Conservation (phyloP, 495 filamentous ascomycete species). For the Talaromyces liani region DNA sequence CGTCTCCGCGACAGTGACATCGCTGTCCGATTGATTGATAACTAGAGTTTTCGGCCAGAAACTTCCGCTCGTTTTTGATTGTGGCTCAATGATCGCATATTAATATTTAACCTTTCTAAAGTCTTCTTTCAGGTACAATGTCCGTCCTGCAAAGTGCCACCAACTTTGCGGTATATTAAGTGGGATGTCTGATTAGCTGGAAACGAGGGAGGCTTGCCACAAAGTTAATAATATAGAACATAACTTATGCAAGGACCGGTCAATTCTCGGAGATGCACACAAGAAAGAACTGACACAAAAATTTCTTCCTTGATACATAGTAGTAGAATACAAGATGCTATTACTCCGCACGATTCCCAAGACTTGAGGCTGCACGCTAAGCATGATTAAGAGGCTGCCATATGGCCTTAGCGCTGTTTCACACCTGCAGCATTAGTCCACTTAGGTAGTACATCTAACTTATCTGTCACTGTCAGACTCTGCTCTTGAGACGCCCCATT, state of each 20-base stretch:
- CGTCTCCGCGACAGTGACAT: not conserved
- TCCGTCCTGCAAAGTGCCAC: not conserved
- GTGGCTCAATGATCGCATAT: not conserved
- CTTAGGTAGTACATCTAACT: not conserved
- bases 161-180: not conserved
- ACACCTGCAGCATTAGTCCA: not conserved
- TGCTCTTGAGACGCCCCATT: not conserved
- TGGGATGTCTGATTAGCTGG: not conserved
- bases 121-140: not conserved
- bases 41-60: not conserved
- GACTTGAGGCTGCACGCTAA: not conserved
- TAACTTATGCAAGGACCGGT: not conserved
- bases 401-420: conserved; percentile 1
- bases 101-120: not conserved
- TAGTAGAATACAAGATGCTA: not conserved
- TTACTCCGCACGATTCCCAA: not conserved
- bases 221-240: not conserved
- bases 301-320: not conserved
- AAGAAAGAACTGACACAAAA: not conserved
- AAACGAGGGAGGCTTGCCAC: not conserved
- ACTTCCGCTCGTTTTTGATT: not conserved
- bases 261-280: not conserved
- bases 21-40: not conserved
- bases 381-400: not conserved
- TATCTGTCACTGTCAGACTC: not conserved